Percentiles rank a stretch among this genome's conserved stretches.
Evolutionary conservation across 257 asterid species (phyloP).

Genomic region (Solanum lignicaule): DNA sequence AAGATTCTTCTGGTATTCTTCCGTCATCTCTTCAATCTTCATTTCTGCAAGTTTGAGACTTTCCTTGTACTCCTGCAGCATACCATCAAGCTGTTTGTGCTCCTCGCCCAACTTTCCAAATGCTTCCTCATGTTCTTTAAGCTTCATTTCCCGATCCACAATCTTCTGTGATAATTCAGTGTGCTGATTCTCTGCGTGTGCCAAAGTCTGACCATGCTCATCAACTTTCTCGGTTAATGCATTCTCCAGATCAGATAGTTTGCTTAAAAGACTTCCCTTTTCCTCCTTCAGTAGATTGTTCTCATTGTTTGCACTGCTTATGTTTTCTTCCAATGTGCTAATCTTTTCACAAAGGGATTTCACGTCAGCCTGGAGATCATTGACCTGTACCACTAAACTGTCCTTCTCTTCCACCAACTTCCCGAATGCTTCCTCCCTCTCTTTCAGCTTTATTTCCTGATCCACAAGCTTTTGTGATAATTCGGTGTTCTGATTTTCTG

Average conservation of each 20-base stretch:
- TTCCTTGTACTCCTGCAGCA: conserved; percentile 32
- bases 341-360: conserved; percentile 18
- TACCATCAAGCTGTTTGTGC: conserved; percentile 28
- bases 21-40: conserved; percentile 44
- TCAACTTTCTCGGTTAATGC: conserved; percentile 25
- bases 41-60: conserved; percentile 38
- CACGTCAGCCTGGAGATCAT: conserved; percentile 30
- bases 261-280: conserved; percentile 5
- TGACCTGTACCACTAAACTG: conserved; percentile 10
- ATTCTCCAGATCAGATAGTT: conserved; percentile 31
- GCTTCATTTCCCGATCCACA: conserved; percentile 29
- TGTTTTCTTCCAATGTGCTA: conserved; percentile 27
- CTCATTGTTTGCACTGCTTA: conserved; percentile 15
- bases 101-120: conserved; percentile 35
- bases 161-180: conserved; percentile 41
- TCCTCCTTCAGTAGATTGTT: conserved; percentile 8
- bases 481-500: conserved; percentile 31
- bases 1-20: conserved; percentile 30
- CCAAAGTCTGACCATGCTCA: conserved; percentile 28
- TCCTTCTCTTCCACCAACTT: conserved; percentile 36
- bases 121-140: conserved; percentile 46
- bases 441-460: conserved; percentile 40
- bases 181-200: conserved; percentile 30
- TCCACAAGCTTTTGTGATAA: conserved; percentile 36
- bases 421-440: conserved; percentile 32